Conservation (phyloP, 164 flowering plant genomes). For the Malania oleifera region DNA sequence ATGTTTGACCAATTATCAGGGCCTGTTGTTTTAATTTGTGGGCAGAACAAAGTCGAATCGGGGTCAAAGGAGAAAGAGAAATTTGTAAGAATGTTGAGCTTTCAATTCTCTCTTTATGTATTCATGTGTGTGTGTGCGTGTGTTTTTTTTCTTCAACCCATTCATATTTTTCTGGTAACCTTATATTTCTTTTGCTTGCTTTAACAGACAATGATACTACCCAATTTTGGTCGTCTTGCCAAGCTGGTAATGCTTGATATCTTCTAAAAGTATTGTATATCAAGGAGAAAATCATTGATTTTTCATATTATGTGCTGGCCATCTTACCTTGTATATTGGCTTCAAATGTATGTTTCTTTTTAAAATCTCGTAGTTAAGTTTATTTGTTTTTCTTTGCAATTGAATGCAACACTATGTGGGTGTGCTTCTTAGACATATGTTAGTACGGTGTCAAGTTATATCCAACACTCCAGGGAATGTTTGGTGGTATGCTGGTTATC, state of each 20-base stretch:
- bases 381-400: too few relatives aligned
- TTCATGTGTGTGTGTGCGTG: background rate
- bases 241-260: constrained; percentile 62
- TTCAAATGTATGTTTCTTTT: too few relatives aligned
- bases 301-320: constrained; percentile 2
- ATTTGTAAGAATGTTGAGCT: constrained; percentile 80
- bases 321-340: too few relatives aligned
- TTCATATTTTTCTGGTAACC: background rate
- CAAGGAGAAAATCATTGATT: background rate
- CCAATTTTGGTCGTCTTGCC: constrained; percentile 74
- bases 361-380: too few relatives aligned
- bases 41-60: constrained; percentile 77
- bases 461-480: background rate
- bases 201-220: constrained; percentile 88
- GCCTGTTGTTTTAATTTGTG: constrained; percentile 89
- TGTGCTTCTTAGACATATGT: too few relatives aligned
- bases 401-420: too few relatives aligned
- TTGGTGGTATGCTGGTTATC: background rate
- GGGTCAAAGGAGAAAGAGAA: constrained; percentile 88
- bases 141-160: background rate
- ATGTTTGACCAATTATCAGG: constrained; percentile 80
- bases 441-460: background rate
- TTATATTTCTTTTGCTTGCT: constrained; percentile 6
- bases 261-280: background rate
- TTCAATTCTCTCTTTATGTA: background rate